These are phyloP conservation scores for Grammothele lineata DNA, from an alignment of 768 basidiomycete genomes.

Conservation along the genomic window DNA sequence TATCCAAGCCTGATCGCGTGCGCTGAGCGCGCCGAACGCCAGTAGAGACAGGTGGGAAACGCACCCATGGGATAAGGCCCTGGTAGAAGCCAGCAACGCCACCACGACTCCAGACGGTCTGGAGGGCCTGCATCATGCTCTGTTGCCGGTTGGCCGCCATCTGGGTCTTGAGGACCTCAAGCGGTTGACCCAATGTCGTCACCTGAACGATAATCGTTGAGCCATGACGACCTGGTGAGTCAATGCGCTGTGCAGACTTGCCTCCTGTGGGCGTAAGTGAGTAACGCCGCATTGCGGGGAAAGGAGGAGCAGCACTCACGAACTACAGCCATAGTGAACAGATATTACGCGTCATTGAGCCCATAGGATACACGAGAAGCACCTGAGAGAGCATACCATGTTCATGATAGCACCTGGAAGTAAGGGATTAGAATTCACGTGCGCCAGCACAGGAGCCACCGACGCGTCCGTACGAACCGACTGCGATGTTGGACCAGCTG, in stretches of 20 bases:
- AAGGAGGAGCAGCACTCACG: conserved; percentile 25
- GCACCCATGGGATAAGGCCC: conserved; percentile 97
- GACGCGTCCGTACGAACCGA: conserved; percentile 54
- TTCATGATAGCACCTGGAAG: conserved; percentile 91
- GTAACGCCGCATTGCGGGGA: conserved; percentile 19
- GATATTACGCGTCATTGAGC: conserved; percentile 8
- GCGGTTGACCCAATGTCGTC: conserved; percentile 94
- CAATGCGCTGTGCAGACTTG: conserved; percentile 36
- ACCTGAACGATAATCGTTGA: conserved; percentile 49
- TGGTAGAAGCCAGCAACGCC: conserved; percentile 91
- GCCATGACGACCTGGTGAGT: no score
- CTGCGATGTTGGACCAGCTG: conserved; percentile 93
- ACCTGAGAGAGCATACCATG: conserved; percentile 58
- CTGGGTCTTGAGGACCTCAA: conserved; percentile 98
- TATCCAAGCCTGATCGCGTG: conserved; percentile 99
- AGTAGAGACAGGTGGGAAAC: neutral
- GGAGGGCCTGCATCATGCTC: conserved; percentile 81
- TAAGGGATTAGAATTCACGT: conserved; percentile 21
- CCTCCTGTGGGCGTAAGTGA: conserved; percentile 52
- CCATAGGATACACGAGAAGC: conserved; percentile 2
- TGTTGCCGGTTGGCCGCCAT: conserved; percentile 98
- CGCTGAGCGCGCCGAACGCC: neutral
- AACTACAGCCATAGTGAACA: conserved; percentile 24
- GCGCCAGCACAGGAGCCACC: conserved; percentile 14
- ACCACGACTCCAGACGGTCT: conserved; percentile 88